Conservation (phyloP, 139 green algal genomes). For the Chara braunii region DNA sequence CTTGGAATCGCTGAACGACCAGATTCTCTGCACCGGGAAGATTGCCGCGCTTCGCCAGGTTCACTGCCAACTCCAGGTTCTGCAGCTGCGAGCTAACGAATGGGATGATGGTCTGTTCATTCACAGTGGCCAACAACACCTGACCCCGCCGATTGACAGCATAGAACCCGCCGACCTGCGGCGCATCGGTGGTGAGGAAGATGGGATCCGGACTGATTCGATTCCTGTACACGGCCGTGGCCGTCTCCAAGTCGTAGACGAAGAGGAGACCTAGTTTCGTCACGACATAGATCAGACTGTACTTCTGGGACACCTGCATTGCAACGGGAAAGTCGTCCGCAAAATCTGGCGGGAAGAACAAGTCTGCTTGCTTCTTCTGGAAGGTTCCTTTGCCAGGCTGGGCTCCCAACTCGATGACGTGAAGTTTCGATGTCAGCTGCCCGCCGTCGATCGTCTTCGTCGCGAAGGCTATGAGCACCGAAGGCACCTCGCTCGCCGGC, state of each 20-base stretch:
- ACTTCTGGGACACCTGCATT: constrained; percentile 79
- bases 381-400: constrained; percentile 49
- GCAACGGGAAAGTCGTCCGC: constrained; percentile 98
- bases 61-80: constrained; percentile 90
- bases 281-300: constrained; percentile 87
- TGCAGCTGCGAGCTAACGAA: constrained; percentile 88
- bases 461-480: constrained; percentile 88
- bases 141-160: constrained; percentile 86
- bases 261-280: constrained; percentile 98
- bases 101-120: constrained; percentile 84
- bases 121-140: constrained; percentile 84
- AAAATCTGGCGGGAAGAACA: constrained; percentile 98
- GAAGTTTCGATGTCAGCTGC: constrained; percentile 83
- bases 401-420: constrained; percentile 94
- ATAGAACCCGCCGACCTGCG: constrained; percentile 75
- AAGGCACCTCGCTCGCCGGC: constrained; percentile 45
- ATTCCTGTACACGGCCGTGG: constrained; percentile 91
- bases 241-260: constrained; percentile 96
- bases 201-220: constrained; percentile 91
- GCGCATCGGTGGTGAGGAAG: constrained; percentile 76
- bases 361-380: constrained; percentile 81
- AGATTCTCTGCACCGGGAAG: constrained; percentile 90
- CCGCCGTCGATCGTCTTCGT: constrained; percentile 88
- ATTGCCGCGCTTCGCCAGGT: constrained; percentile 81
- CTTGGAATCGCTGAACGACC: constrained; percentile 88